These are phyloP conservation scores for Trichoderma breve DNA, from an alignment of 2,329 filamentous ascomycete species.

Conservation along the genomic window DNA sequence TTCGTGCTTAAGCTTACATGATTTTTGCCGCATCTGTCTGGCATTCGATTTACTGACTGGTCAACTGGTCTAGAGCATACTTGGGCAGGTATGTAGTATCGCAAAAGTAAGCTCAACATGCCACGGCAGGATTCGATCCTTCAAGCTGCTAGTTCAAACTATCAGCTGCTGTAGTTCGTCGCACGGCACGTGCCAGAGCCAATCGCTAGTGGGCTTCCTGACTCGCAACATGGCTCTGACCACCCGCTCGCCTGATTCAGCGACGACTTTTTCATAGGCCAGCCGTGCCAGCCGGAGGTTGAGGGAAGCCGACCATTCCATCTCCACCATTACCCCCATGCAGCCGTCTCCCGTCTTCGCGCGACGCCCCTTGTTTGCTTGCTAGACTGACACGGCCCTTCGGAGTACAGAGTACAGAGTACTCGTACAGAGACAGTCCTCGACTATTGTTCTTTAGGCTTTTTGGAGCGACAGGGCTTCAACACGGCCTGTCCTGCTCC, in stretches of 20 bases:
- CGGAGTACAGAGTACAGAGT: slow-evolving; percentile 6
- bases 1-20: not conserved
- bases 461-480: not conserved
- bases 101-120: not conserved
- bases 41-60: not conserved
- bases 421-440: not conserved
- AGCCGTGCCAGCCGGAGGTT: not conserved
- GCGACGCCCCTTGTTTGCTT: slow-evolving; percentile 14
- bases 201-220: slow-evolving; percentile 9
- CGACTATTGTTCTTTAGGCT: not conserved
- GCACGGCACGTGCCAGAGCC: not conserved
- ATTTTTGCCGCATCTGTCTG: not conserved
- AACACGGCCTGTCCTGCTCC: not conserved
- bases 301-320: not conserved
- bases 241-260: slow-evolving; percentile 17
- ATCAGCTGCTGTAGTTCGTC: not conserved
- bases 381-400: not conserved
- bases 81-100: not conserved
- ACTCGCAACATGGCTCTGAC: slow-evolving; percentile 7
- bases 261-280: slow-evolving; percentile 5
- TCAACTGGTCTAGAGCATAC: not conserved
- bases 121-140: not conserved
- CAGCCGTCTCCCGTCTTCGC: slow-evolving; percentile 1
- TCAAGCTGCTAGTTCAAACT: not conserved
- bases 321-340: slow-evolving; percentile 21